A percentile compares a stretch with the other conserved stretches of the same genome.
Evolutionary conservation across 768 basidiomycete species (phyloP).

Genomic region (Xanthoconium purpureum): DNA sequence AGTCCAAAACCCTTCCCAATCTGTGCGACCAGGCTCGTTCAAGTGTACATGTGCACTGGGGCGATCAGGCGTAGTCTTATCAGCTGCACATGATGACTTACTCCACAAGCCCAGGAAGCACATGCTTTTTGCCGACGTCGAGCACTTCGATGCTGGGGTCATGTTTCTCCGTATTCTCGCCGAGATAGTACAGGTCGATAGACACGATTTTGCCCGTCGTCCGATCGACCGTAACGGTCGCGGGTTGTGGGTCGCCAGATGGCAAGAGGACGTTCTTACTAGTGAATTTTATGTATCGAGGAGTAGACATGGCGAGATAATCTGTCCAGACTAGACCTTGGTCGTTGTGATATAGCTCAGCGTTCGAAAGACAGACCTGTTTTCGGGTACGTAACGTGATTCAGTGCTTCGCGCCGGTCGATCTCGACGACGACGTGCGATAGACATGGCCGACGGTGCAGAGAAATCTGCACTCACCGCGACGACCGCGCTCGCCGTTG

Average conservation of each 20-base stretch:
- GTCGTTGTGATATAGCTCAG: too few species aligned
- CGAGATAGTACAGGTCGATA: slow-evolving; percentile 38
- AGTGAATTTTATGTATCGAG: slow-evolving; percentile 41
- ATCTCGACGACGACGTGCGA: not conserved
- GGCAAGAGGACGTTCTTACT: slow-evolving; percentile 60
- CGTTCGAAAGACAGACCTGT: too few species aligned
- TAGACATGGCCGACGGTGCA: slow-evolving; percentile 19
- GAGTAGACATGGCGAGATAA: slow-evolving; percentile 10
- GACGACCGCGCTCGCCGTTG: slow-evolving; percentile 10
- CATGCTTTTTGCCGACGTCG: slow-evolving; percentile 53
- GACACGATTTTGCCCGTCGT: slow-evolving; percentile 57
- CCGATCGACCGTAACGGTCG: slow-evolving; percentile 61
- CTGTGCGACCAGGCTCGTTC: slow-evolving; percentile 89
- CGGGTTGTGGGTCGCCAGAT: slow-evolving; percentile 47
- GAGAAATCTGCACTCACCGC: slow-evolving; percentile 11
- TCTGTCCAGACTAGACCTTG: too few species aligned
- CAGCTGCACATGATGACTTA: slow-evolving; percentile 25
- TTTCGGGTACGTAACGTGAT: slow-evolving; percentile 1
- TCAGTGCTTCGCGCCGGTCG: too few species aligned
- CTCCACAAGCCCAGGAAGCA: slow-evolving; percentile 85
- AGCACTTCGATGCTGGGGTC: slow-evolving; percentile 39
- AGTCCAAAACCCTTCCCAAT: slow-evolving; percentile 93
- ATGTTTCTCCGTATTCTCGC: slow-evolving; percentile 23
- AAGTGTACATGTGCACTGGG: slow-evolving; percentile 85
- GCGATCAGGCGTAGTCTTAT: not conserved